Evolutionary conservation across 345 rosid species (phyloP).

Genomic region (Corymbia maculata): DNA sequence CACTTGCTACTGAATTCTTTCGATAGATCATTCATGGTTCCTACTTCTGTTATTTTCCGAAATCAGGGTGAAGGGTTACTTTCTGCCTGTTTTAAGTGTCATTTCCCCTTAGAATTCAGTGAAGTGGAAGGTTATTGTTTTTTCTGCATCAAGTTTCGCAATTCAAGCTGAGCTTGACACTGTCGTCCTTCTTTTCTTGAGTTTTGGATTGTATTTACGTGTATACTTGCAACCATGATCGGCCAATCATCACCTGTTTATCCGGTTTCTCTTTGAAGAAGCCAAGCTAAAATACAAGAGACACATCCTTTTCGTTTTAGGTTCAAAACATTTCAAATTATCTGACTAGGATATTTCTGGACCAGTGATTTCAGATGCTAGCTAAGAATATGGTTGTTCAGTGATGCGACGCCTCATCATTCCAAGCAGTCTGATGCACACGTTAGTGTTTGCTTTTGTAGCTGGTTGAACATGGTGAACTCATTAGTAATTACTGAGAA

Average conservation of each 20-base stretch:
- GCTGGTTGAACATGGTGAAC: constrained; percentile 38
- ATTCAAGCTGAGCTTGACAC: background rate
- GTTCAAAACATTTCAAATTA: background rate
- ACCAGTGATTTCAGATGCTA: background rate
- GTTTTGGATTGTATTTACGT: background rate
- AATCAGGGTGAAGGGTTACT: background rate
- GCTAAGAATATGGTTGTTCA: background rate
- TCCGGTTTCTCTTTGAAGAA: background rate
- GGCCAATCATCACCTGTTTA: background rate
- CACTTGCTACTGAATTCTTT: background rate
- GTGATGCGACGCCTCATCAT: constrained; percentile 3
- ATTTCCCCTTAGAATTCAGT: background rate
- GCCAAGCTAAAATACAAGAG: background rate
- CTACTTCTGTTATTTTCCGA: background rate
- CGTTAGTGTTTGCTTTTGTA: constrained; percentile 8
- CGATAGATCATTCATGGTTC: background rate
- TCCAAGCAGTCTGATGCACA: constrained; percentile 17
- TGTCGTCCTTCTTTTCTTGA: background rate
- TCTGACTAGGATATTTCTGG: background rate
- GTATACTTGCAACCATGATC: background rate
- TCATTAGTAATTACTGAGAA: constrained; percentile 16
- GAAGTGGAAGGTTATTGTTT: background rate
- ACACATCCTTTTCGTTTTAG: background rate
- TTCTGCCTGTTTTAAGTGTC: background rate
- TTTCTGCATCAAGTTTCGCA: background rate